Conservation (phyloP, 257 asterid species). For the Eucommia ulmoides region DNA sequence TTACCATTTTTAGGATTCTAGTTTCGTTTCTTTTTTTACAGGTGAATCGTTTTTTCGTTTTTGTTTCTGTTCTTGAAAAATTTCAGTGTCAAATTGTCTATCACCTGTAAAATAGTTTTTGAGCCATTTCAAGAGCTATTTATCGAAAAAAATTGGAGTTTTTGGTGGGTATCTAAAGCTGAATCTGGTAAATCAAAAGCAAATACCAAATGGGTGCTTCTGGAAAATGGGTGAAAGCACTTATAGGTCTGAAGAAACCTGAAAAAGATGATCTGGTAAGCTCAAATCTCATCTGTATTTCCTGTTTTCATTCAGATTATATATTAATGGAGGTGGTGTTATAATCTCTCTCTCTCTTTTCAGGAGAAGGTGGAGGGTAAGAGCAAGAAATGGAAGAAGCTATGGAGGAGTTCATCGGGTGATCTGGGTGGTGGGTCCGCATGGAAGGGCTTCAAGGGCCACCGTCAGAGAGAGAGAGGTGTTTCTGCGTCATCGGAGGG, state of each 20-base stretch:
- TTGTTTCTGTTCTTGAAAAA: too few species aligned
- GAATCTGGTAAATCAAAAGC: too few species aligned
- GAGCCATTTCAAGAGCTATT: too few species aligned
- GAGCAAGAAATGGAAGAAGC: constrained; percentile 85
- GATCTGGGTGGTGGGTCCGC: constrained; percentile 34
- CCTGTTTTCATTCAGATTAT: not conserved
- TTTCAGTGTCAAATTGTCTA: too few species aligned
- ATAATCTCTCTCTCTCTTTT: not conserved
- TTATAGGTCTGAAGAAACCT: constrained; percentile 64
- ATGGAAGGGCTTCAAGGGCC: constrained; percentile 45
- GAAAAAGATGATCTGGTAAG: constrained; percentile 74
- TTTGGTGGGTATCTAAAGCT: too few species aligned
- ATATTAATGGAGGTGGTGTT: too few species aligned
- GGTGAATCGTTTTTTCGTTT: too few species aligned
- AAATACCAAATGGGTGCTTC: constrained; percentile 83
- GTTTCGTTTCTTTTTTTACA: too few species aligned
- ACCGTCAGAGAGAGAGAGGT: constrained; percentile 19
- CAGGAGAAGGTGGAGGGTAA: constrained; percentile 60
- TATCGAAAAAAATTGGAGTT: too few species aligned
- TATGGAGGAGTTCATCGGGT: too few species aligned
- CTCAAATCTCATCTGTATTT: constrained; percentile 15
- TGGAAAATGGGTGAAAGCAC: constrained; percentile 78
- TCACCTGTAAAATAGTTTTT: too few species aligned
- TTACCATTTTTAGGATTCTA: too few species aligned
- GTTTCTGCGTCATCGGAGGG: constrained; percentile 31